These are phyloP conservation scores for Cotoneaster glaucophyllus DNA, from an alignment of 306 rosid species.

Conservation along the genomic window DNA sequence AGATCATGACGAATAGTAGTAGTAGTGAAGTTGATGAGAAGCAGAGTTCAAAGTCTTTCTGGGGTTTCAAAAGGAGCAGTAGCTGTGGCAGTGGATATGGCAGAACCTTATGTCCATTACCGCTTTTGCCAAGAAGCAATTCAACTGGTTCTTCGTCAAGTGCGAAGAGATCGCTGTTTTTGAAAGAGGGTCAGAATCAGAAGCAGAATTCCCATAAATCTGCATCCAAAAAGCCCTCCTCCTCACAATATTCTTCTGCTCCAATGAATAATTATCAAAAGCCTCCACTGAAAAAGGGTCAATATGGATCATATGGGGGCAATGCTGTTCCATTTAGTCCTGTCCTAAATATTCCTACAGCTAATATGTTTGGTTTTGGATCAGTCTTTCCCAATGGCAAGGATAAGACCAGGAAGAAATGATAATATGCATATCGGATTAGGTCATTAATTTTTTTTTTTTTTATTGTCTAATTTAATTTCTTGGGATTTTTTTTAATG, in stretches of 20 bases:
- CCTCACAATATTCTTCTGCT: slow-evolving; percentile 20
- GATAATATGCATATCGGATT: background rate
- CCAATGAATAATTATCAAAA: slow-evolving; percentile 31
- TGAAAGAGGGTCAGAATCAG: slow-evolving; percentile 36
- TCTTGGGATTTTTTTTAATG: background rate
- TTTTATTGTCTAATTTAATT: background rate
- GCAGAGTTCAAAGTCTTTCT: slow-evolving; percentile 55
- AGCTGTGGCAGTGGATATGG: slow-evolving; percentile 87
- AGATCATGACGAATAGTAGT: slow-evolving; percentile 9
- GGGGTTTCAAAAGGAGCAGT: slow-evolving; percentile 84
- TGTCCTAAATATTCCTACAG: slow-evolving; percentile 62
- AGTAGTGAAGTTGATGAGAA: slow-evolving; percentile 36
- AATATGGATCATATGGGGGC: slow-evolving; percentile 32
- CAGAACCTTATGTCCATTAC: slow-evolving; percentile 71
- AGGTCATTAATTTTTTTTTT: background rate
- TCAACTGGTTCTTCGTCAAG: slow-evolving; percentile 64
- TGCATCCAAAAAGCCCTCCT: slow-evolving; percentile 16
- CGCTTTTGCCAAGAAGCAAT: slow-evolving; percentile 73
- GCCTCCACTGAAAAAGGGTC: slow-evolving; percentile 67
- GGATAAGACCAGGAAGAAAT: slow-evolving; percentile 62
- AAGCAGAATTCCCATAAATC: slow-evolving; percentile 42
- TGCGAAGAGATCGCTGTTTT: slow-evolving; percentile 29
- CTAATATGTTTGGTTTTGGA: slow-evolving; percentile 60
- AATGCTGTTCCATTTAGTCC: slow-evolving; percentile 51
- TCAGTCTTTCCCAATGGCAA: slow-evolving; percentile 64